These are phyloP conservation scores for Mucuna pruriens DNA, from an alignment of 306 rosid genomes.

Conservation along the genomic window DNA sequence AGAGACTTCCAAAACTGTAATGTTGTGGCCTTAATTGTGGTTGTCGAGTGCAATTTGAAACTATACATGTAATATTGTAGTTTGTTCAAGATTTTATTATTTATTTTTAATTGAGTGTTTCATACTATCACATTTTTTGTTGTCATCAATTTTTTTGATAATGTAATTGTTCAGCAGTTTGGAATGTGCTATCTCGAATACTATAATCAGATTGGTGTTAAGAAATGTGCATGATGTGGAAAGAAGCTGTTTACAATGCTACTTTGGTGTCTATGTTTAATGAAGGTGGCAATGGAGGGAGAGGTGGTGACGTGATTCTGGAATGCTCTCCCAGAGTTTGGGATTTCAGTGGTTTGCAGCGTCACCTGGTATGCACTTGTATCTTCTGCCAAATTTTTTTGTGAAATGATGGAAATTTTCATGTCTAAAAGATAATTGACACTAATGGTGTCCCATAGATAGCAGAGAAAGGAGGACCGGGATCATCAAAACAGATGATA, in stretches of 20 bases:
- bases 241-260: conserved; percentile 20
- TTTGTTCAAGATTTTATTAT: background rate
- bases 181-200: conserved; percentile 9
- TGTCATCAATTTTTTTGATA: background rate
- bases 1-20: background rate
- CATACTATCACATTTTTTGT: background rate
- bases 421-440: conserved; percentile 27
- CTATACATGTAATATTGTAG: background rate
- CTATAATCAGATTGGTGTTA: conserved; percentile 19
- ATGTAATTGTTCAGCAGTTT: background rate
- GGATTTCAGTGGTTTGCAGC: conserved; percentile 92
- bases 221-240: conserved; percentile 24
- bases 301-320: conserved; percentile 90
- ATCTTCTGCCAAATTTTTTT: conserved; percentile 29
- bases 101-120: background rate
- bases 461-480: conserved; percentile 80
- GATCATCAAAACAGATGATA: conserved; percentile 79
- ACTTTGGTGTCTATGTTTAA: conserved; percentile 32
- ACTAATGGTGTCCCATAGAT: conserved; percentile 53
- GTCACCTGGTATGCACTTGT: conserved; percentile 67
- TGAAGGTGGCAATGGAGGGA: conserved; percentile 90
- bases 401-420: conserved; percentile 21
- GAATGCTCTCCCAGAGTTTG: conserved; percentile 81
- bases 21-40: background rate
- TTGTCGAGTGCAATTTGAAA: background rate